Evolutionary conservation across 2,329 filamentous ascomycete genomes (phyloP).

Genomic region (Talaromyces sp.): DNA sequence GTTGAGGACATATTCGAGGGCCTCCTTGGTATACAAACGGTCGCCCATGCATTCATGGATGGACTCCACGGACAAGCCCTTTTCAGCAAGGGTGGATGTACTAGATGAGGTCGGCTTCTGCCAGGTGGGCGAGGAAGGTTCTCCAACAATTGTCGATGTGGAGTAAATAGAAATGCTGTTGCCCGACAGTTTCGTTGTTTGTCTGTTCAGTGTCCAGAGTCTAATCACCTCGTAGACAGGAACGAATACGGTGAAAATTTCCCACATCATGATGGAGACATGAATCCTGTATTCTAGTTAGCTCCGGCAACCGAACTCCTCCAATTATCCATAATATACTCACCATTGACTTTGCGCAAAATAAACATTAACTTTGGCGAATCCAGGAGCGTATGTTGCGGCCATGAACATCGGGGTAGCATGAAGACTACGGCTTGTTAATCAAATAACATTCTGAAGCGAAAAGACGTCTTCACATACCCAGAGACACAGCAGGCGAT

Average conservation of each 20-base stretch:
- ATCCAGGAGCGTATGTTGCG: slow-evolving; percentile 8
- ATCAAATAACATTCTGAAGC: no score
- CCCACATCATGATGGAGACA: slow-evolving; percentile 10
- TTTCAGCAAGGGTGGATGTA: slow-evolving; percentile 8
- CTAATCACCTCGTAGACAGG: slow-evolving; percentile 7
- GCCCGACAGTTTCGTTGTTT: not conserved
- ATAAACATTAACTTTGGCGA: slow-evolving; percentile 10
- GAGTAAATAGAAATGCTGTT: not conserved
- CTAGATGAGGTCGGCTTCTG: not conserved
- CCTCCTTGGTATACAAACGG: slow-evolving; percentile 9
- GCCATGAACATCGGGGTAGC: slow-evolving; percentile 10
- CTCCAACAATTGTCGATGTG: not conserved
- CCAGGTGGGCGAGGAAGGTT: not conserved
- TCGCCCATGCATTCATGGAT: slow-evolving; percentile 1
- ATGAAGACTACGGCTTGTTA: slow-evolving; percentile 6
- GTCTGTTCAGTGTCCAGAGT: slow-evolving; percentile 1
- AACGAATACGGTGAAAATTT: slow-evolving; percentile 10
- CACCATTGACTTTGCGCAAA: slow-evolving; percentile 13
- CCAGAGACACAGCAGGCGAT: slow-evolving; percentile 10
- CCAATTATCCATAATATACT: not conserved
- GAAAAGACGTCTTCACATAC: not conserved
- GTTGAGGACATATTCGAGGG: slow-evolving; percentile 7
- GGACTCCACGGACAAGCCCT: not conserved
- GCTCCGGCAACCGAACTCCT: not conserved
- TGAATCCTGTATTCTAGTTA: slow-evolving; percentile 7